Conservation (phyloP, 164 flowering plant species). For the Tetracentron sinense region DNA sequence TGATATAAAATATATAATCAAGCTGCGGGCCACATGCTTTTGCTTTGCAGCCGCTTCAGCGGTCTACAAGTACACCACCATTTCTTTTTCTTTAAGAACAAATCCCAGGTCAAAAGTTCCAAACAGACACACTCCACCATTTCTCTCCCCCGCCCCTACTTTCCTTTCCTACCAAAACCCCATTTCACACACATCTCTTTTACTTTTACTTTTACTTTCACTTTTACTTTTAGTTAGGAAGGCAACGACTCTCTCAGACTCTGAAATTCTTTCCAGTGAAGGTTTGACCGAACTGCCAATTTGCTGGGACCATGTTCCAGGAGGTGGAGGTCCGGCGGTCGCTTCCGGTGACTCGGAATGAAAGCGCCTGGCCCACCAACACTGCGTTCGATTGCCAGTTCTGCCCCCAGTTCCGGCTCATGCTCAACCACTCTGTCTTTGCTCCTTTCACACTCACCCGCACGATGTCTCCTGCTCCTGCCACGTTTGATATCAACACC, state of each 20-base stretch:
- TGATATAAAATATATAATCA: not conserved
- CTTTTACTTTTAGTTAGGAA: too few species aligned
- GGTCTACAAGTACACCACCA: not conserved
- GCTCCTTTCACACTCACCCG: slow-evolving; percentile 56
- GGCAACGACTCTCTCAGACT: slow-evolving; percentile 25
- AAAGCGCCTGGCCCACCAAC: slow-evolving; percentile 63
- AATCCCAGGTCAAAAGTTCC: slow-evolving; percentile 11
- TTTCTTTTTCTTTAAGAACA: not conserved
- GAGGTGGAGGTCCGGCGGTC: slow-evolving; percentile 67
- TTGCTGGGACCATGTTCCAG: slow-evolving; percentile 59
- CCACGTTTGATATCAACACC: slow-evolving; percentile 68
- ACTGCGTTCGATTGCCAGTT: slow-evolving; percentile 68
- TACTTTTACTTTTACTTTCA: too few species aligned
- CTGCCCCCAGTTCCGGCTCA: slow-evolving; percentile 87
- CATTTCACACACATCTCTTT: too few species aligned
- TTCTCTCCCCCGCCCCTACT: too few species aligned
- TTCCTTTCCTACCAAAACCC: too few species aligned
- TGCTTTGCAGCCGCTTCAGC: not conserved
- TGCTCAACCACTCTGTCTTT: slow-evolving; percentile 58
- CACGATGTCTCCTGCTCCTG: slow-evolving; percentile 72
- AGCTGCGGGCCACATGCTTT: not conserved
- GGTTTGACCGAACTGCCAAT: slow-evolving; percentile 82
- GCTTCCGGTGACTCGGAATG: slow-evolving; percentile 73
- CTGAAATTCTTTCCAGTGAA: slow-evolving; percentile 72
- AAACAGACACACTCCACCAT: too few species aligned